Percentiles rank a stretch among this genome's conserved stretches.
Evolutionary conservation across 1,284 basidiomycete species (phyloP).

Genomic region (Ustilago bromivora): DNA sequence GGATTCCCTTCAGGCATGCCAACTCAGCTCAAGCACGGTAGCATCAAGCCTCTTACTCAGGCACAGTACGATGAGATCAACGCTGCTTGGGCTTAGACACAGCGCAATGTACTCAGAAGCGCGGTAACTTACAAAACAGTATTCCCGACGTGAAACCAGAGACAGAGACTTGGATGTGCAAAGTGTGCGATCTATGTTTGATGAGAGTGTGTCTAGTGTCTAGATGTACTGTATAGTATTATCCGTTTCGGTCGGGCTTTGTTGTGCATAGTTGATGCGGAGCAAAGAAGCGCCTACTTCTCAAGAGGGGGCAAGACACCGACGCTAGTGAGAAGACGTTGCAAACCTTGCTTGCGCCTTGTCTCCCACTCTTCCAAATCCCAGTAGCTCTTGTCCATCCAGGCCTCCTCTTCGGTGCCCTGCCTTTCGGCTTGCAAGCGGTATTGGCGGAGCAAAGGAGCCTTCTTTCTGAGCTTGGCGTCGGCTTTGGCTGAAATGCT

Average conservation of each 20-base stretch:
- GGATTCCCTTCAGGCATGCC: constrained; percentile 43
- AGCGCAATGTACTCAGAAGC: not conserved
- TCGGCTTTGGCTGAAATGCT: constrained; percentile 23
- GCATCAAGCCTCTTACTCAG: constrained; percentile 43
- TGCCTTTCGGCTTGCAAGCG: constrained; percentile 28
- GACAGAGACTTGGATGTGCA: not conserved
- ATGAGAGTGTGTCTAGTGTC: not conserved
- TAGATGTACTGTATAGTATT: constrained; percentile 11
- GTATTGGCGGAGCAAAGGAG: constrained; percentile 29
- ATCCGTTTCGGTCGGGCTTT: constrained; percentile 1
- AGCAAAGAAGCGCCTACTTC: constrained; percentile 12
- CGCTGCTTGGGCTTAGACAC: constrained; percentile 13
- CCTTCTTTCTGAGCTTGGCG: constrained; percentile 33
- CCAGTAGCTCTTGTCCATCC: constrained; percentile 45
- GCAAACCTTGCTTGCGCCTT: constrained; percentile 26
- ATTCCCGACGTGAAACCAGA: not conserved
- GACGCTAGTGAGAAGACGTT: constrained; percentile 24
- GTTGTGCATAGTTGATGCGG: not conserved
- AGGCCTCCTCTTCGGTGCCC: constrained; percentile 36
- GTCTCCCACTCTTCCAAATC: constrained; percentile 37
- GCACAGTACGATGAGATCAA: constrained; percentile 44
- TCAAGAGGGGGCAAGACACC: constrained; percentile 37
- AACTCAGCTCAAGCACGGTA: constrained; percentile 37
- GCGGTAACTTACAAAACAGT: not conserved
- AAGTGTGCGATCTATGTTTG: not conserved